A percentile compares a stretch with the other conserved stretches of the same genome.
These are phyloP conservation scores for Pichia sp. DNA, from an alignment of 1,139 yeast species.

Conservation along the genomic window DNA sequence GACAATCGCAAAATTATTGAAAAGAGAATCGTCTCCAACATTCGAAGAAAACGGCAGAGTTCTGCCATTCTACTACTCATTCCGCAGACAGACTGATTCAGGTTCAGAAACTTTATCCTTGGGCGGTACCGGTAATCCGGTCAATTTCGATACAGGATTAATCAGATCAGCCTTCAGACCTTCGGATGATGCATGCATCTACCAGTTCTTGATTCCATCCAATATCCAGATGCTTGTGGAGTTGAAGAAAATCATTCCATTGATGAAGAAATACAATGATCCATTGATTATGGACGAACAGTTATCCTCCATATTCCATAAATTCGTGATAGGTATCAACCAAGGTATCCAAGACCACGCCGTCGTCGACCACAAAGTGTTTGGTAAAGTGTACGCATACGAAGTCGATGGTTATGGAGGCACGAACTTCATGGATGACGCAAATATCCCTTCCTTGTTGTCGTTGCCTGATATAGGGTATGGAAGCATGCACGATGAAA, in stretches of 20 bases:
- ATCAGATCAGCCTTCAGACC: conserved; percentile 86
- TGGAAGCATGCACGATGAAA: conserved; percentile 45
- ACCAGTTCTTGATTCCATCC: conserved; percentile 83
- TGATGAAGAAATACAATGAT: conserved; percentile 14
- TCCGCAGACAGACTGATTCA: conserved; percentile 69
- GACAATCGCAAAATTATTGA: conserved; percentile 50
- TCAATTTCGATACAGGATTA: conserved; percentile 65
- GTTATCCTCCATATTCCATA: conserved; percentile 25
- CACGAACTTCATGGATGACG: conserved; percentile 79
- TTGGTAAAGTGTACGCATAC: conserved; percentile 80
- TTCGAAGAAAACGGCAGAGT: conserved; percentile 58
- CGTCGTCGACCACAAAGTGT: conserved; percentile 60
- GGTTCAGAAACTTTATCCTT: conserved; percentile 83
- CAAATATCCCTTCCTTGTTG: conserved; percentile 80
- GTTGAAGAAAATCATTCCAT: conserved; percentile 32
- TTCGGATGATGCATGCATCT: conserved; percentile 83
- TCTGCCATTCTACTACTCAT: conserved; percentile 53
- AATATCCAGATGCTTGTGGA: conserved; percentile 78
- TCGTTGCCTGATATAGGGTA: conserved; percentile 83
- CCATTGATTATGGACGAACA: conserved; percentile 9
- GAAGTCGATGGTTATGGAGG: conserved; percentile 92
- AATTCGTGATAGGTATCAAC: conserved; percentile 44
- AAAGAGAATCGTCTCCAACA: conserved; percentile 63
- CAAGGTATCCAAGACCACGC: conserved; percentile 65
- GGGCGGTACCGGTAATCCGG: conserved; percentile 83